Evolutionary conservation across 129 eudicot genomes (phyloP), one percentile per base, ranked within the genome.

Genomic region (Pulicaria dysenterica): DNA sequence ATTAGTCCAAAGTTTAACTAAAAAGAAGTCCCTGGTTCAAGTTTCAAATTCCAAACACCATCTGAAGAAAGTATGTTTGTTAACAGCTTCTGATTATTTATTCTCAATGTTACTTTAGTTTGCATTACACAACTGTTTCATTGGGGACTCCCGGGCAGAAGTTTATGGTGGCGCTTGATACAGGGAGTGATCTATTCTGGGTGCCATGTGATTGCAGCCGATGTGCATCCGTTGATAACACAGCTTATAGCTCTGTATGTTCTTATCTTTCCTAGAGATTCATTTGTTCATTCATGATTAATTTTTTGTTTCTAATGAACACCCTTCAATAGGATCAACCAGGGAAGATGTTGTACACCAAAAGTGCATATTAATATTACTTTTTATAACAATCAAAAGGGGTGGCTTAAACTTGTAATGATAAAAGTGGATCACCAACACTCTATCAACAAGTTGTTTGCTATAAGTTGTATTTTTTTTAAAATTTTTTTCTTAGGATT

Each of bases 131-230:
- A n/a, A 82, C 85, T 19, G 95, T 92, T 68, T 85, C 91, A 0
- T 68, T 89, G 88, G 98, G 98, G 46, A 86, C 95, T 34, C 98
- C 98, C 42, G 96, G 86, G 49, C 67, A 62, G 85, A 89, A 87
- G 91, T 89, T 92, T 79, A 77, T 89, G 91, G 98, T 87, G 91
- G 98, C 98, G 12, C 92, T 92, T 73, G 97, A 92, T 80, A 86
- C 96, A 0, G 97, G 97, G 73, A 92, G 97, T 77, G 97, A 92
- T 80, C 75, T 92, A 53, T 92, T 92, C 58, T 92, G 98, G 98
- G 95, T 92, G 78, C 98, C 98, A 14, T 92, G 98, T 19, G 91
- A 81, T 40, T 92, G 98, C 77, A 72, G 44, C 19, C 73, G 80
- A 75, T 92, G 96, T 72, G 98, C 95, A 31, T 79, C 90, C 44